Base-by-base conservation (phyloP, 192 early-diverging fungal genomes). In the Backusella westeae region DNA sequence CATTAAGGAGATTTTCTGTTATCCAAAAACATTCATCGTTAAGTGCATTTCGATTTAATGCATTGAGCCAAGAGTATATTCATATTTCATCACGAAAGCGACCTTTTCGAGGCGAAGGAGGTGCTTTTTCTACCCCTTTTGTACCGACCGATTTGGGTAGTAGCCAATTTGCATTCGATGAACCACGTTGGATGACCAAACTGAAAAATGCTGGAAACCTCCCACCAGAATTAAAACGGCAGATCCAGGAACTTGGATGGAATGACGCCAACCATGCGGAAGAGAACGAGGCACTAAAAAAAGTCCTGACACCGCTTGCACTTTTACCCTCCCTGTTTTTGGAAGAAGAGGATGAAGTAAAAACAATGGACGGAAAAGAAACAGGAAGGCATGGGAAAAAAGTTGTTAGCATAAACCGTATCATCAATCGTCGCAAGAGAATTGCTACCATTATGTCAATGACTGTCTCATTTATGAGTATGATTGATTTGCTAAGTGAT, bases 171-270 rank as follows among this genome's bases (percentile, higher is more conserved):
- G 87, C 85, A 9, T 79, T 86, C 71, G 86, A 88, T 38, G 89
- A 90, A 67, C 85, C 85, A 19, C 78, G 81, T 7, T 85, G 85
- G 82, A 79, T 83, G 59, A 78, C 80, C 15, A 84, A 88, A 71
- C 70, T 89, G n/a, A 87, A 87, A 63, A 84, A 70, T 75, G 78
- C 77, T 5, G 80, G 78, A 41, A 84, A 82, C 34, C 86, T 88
- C 26, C 81, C 87, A 1, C 59, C 80, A 4, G 89, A 87, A 71
- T 75, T 90, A 17, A 82, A 84, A 17, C 69, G 77, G 19, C 86
- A 80, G 15, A 86, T 90, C 44, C 83, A 87, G 44, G 86, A 85
- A 29, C 73, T 88, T 0, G 82, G 87, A 15, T 90, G 87, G 87
- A 86, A 85, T 15, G 85, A 87, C 3, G 80, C 81, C 21, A 86